Conservation (phyloP, 495 filamentous ascomycete genomes). For the Chaetomium fimeti region DNA sequence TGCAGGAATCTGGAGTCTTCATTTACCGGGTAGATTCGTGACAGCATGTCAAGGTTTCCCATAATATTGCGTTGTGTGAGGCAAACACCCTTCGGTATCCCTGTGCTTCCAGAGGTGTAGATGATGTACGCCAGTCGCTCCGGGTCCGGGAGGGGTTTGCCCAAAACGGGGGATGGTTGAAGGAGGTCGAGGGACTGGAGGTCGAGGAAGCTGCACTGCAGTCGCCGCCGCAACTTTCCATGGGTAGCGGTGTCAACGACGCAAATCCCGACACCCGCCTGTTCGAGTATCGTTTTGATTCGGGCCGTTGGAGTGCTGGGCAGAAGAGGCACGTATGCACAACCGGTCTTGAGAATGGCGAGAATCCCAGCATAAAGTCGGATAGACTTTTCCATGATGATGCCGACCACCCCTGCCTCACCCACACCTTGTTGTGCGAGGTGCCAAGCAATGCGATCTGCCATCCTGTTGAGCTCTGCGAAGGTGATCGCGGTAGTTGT, state of each 20-base stretch:
- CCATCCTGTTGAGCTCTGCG: conserved; percentile 55
- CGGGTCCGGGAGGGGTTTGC: conserved; percentile 37
- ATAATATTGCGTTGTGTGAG: conserved; percentile 66
- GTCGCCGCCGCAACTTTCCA: conserved; percentile 22
- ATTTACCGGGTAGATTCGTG: conserved; percentile 56
- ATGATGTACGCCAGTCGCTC: conserved; percentile 56
- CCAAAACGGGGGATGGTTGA: conserved; percentile 25
- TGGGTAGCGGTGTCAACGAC: conserved; percentile 40
- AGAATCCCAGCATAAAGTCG: conserved; percentile 68
- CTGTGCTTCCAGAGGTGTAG: conserved; percentile 66
- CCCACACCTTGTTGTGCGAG: conserved; percentile 48
- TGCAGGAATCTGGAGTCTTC: conserved; percentile 59
- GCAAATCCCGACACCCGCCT: conserved; percentile 50
- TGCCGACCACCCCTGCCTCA: conserved; percentile 57
- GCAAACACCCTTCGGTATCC: conserved; percentile 66
- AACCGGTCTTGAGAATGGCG: conserved; percentile 67
- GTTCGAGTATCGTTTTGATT: conserved; percentile 53
- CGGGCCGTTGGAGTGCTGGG: conserved; percentile 60
- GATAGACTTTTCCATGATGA: conserved; percentile 69
- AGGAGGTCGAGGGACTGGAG: conserved; percentile 34
- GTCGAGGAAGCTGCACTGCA: conserved; percentile 37
- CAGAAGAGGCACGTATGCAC: conserved; percentile 70
- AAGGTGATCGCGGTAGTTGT: conserved; percentile 56
- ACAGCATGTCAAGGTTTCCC: conserved; percentile 62
- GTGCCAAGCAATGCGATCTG: conserved; percentile 63